These are phyloP conservation scores for Lentinula aciculospora DNA, from an alignment of 768 basidiomycete genomes.

Conservation along the genomic window DNA sequence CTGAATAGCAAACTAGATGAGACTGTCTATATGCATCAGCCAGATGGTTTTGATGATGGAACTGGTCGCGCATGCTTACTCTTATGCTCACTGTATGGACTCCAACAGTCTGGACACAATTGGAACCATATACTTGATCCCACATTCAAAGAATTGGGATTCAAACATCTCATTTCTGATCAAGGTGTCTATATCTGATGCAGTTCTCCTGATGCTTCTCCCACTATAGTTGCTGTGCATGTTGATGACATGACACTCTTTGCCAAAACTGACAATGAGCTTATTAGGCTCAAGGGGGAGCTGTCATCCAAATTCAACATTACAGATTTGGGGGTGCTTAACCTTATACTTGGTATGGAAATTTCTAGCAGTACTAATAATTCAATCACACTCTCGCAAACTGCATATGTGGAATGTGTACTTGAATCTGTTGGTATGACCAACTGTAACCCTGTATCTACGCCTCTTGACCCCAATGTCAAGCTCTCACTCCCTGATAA, in stretches of 20 bases:
- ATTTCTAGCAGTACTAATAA: constrained; percentile 7
- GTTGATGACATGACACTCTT: constrained; percentile 22
- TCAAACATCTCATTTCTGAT: constrained; percentile 10
- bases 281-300: constrained; percentile 7
- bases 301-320: constrained; percentile 13
- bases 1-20: constrained; percentile 22
- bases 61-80: constrained; percentile 8
- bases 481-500: background rate
- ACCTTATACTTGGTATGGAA: constrained; percentile 19
- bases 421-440: constrained; percentile 12
- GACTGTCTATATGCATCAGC: constrained; percentile 29
- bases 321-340: constrained; percentile 10
- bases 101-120: constrained; percentile 18
- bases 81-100: constrained; percentile 19
- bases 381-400: constrained; percentile 15
- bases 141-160: constrained; percentile 12
- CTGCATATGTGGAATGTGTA: constrained; percentile 9
- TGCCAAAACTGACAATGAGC: constrained; percentile 1
- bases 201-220: background rate
- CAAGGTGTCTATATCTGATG: constrained; percentile 15
- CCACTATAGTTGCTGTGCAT: constrained; percentile 10
- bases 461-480: constrained; percentile 15
- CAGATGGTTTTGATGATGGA: constrained; percentile 15
- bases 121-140: constrained; percentile 21
- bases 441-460: constrained; percentile 10